These are phyloP conservation scores for Glycine soja DNA, from an alignment of 306 rosid genomes.

Conservation along the genomic window DNA sequence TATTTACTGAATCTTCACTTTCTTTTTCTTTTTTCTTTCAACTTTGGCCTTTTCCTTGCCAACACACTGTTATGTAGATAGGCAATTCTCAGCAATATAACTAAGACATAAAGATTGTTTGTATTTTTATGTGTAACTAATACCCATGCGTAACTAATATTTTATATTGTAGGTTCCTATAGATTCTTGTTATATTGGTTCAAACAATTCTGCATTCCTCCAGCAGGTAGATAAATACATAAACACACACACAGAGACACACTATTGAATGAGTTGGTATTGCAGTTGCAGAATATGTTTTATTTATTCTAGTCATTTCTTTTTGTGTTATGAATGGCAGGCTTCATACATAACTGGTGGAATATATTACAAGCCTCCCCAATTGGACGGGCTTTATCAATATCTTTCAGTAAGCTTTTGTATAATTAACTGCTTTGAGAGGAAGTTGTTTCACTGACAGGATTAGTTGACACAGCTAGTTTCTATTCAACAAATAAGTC, in stretches of 20 bases:
- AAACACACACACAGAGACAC: neutral
- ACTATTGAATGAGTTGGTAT: conserved; percentile 36
- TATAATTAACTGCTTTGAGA: conserved; percentile 32
- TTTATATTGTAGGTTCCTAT: conserved; percentile 77
- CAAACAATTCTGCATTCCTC: conserved; percentile 90
- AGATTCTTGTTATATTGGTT: conserved; percentile 88
- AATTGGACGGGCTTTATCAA: conserved; percentile 84
- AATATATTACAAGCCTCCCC: conserved; percentile 92
- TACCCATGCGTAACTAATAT: conserved; percentile 37
- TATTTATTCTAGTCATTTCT: conserved; percentile 42
- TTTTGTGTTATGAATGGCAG: conserved; percentile 55
- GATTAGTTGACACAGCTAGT: too few species aligned
- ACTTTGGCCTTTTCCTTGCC: conserved; percentile 26
- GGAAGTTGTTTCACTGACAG: too few species aligned
- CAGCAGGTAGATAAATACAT: conserved; percentile 76
- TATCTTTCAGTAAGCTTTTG: conserved; percentile 79
- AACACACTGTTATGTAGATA: conserved; percentile 22
- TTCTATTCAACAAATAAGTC: too few species aligned
- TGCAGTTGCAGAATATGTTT: conserved; percentile 31
- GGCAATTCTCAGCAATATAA: conserved; percentile 1
- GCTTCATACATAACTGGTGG: conserved; percentile 96
- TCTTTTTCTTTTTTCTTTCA: conserved; percentile 18
- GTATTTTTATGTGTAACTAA: conserved; percentile 22
- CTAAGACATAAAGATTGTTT: conserved; percentile 1
- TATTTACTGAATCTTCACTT: conserved; percentile 46